A percentile compares a stretch with the other conserved stretches of the same genome.
These are phyloP conservation scores for Clavaria fumosa DNA, from an alignment of 768 basidiomycete genomes.

Conservation along the genomic window DNA sequence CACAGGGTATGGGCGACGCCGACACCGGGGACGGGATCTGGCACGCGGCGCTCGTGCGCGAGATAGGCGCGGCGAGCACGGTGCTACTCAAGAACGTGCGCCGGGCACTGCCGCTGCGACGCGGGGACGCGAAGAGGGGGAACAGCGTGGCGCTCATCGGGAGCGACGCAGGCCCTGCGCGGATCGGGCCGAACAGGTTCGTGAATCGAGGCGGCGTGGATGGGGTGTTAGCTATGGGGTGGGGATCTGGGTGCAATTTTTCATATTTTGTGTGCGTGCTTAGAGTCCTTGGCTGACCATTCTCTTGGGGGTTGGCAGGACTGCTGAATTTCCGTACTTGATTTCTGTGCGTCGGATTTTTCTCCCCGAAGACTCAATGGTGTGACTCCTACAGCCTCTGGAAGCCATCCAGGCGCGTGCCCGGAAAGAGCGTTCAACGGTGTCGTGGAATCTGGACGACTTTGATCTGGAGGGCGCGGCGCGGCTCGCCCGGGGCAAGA, in stretches of 20 bases:
- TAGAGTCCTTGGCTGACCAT: no score
- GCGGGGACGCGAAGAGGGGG: constrained; percentile 24
- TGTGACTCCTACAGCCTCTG: constrained; percentile 41
- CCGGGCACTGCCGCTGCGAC: constrained; percentile 36
- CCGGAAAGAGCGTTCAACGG: constrained; percentile 42
- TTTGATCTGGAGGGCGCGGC: constrained; percentile 41
- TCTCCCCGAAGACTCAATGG: constrained; percentile 1
- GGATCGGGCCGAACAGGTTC: constrained; percentile 56
- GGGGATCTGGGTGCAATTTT: constrained; percentile 86
- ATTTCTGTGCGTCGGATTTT: constrained; percentile 37
- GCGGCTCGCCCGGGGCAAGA: constrained; percentile 30
- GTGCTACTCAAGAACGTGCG: constrained; percentile 63
- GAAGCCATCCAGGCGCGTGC: constrained; percentile 70
- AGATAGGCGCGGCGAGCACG: constrained; percentile 59
- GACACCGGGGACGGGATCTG: constrained; percentile 22
- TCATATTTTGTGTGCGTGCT: no score
- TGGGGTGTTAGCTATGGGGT: constrained; percentile 79
- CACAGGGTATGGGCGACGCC: constrained; percentile 38
- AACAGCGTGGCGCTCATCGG: constrained; percentile 48
- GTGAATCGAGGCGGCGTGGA: constrained; percentile 39
- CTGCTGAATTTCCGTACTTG: constrained; percentile 64
- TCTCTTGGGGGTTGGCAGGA: no score
- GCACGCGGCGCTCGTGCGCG: constrained; percentile 51
- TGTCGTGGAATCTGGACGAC: constrained; percentile 59
- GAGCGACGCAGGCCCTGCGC: constrained; percentile 47